These are phyloP conservation scores for Polytrichum commune DNA, from an alignment of 225 moss, liverwort and hornwort genomes.

Conservation along the genomic window DNA sequence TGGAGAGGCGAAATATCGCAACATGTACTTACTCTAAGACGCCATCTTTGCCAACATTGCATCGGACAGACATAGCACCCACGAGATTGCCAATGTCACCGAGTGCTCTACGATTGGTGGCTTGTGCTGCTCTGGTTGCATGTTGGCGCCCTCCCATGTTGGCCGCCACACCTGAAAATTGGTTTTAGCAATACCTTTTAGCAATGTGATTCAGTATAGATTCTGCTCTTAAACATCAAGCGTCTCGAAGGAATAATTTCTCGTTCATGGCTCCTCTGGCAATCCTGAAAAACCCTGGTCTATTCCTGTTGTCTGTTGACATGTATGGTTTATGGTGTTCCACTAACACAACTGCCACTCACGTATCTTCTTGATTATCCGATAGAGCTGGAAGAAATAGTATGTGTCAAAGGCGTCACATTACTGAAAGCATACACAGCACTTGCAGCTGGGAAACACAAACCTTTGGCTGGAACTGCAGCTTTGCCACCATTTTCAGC, in stretches of 20 bases:
- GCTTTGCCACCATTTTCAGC: slow-evolving; percentile 45
- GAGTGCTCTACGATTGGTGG: slow-evolving; percentile 77
- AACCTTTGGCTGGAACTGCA: slow-evolving; percentile 41
- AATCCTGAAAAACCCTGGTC: too few species aligned
- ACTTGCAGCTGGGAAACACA: background rate
- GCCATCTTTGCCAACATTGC: slow-evolving; percentile 81
- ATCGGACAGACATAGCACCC: slow-evolving; percentile 79
- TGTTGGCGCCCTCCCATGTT: slow-evolving; percentile 21
- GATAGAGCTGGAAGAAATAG: too few species aligned
- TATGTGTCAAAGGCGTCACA: too few species aligned
- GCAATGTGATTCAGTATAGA: too few species aligned
- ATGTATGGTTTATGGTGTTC: too few species aligned
- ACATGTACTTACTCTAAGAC: slow-evolving; percentile 29
- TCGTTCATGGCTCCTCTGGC: too few species aligned
- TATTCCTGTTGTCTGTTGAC: too few species aligned
- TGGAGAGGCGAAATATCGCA: background rate
- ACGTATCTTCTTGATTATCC: too few species aligned
- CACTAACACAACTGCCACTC: too few species aligned
- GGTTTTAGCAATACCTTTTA: background rate
- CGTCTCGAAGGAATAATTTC: too few species aligned
- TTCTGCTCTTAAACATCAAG: background rate
- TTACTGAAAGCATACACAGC: too few species aligned
- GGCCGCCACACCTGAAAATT: slow-evolving; percentile 13
- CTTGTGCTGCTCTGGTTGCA: slow-evolving; percentile 48
- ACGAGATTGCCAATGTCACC: slow-evolving; percentile 96